phyloP scores from a whole-genome alignment of 352 stramenopile genomes.

The Pythium pyrilobum region DNA sequence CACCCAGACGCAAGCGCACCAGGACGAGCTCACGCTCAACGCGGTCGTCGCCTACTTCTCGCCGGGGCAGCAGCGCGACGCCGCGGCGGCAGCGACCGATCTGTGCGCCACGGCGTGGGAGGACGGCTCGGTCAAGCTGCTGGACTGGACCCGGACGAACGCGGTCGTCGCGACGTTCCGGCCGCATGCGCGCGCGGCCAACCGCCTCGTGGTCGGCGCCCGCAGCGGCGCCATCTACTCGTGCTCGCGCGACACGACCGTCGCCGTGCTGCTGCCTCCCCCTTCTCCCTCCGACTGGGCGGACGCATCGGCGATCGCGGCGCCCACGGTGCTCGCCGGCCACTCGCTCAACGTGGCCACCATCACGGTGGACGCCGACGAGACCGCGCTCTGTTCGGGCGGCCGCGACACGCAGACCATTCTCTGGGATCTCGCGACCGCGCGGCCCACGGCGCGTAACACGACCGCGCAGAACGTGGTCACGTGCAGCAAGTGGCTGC shows the following conservation, averaged over 20 bases:
- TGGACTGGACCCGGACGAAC: slow-evolving; percentile 31
- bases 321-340: slow-evolving; percentile 23
- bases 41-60: slow-evolving; percentile 34
- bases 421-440: slow-evolving; percentile 67
- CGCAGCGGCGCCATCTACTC: slow-evolving; percentile 52
- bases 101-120: slow-evolving; percentile 65
- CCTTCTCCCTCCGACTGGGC: not conserved
- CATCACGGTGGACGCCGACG: slow-evolving; percentile 42
- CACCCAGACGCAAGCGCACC: not conserved
- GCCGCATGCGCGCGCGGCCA: slow-evolving; percentile 54
- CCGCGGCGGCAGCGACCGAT: not conserved
- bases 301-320: too few relatives aligned
- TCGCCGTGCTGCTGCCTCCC: slow-evolving; percentile 37
- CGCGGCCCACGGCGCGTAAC: slow-evolving; percentile 44
- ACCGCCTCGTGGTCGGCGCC: slow-evolving; percentile 42
- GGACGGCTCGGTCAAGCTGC: slow-evolving; percentile 51
- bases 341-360: slow-evolving; percentile 74
- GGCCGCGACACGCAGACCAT: slow-evolving; percentile 79
- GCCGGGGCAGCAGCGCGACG: not conserved
- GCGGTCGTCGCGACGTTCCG: slow-evolving; percentile 34
- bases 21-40: slow-evolving; percentile 35
- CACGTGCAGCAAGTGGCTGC: slow-evolving; percentile 81
- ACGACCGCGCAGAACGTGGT: slow-evolving; percentile 80
- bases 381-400: slow-evolving; percentile 66
- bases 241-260: slow-evolving; percentile 70